Evolutionary conservation across 768 basidiomycete species (phyloP).

Genomic region (Leccinum barrowsii): DNA sequence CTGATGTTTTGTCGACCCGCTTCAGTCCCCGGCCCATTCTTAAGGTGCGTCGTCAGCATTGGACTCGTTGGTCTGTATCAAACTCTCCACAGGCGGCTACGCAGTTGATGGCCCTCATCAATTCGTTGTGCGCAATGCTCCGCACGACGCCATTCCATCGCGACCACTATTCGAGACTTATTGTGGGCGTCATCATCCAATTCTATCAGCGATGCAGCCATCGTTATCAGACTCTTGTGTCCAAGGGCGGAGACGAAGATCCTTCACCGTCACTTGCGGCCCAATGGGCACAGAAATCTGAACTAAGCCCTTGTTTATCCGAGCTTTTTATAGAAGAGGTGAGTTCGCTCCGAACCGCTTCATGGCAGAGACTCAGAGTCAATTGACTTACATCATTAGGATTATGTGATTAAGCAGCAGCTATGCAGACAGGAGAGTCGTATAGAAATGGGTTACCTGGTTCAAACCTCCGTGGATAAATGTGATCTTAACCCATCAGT

Average conservation of each 20-base stretch:
- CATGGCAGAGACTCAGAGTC: constrained; percentile 2
- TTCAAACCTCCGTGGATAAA: constrained; percentile 49
- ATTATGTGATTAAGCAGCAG: constrained; percentile 43
- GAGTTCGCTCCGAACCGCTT: constrained; percentile 22
- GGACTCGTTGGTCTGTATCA: background rate
- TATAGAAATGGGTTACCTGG: constrained; percentile 67
- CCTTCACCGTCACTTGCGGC: constrained; percentile 54
- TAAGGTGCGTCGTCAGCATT: constrained; percentile 47
- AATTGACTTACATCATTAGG: constrained; percentile 29
- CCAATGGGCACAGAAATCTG: constrained; percentile 82
- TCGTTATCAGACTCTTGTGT: constrained; percentile 73
- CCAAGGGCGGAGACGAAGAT: constrained; percentile 38
- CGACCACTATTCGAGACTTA: constrained; percentile 92
- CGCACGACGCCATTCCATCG: constrained; percentile 89
- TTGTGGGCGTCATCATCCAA: constrained; percentile 90
- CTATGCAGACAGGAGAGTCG: constrained; percentile 76
- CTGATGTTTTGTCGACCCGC: constrained; percentile 64
- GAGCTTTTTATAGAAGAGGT: constrained; percentile 60
- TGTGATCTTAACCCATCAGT: constrained; percentile 67
- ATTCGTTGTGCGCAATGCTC: constrained; percentile 89
- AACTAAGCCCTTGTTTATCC: constrained; percentile 69
- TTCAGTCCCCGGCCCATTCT: constrained; percentile 72
- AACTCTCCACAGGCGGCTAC: constrained; percentile 64
- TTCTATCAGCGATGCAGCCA: constrained; percentile 95
- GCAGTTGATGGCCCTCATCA: constrained; percentile 84